Percentiles rank a stretch among this genome's conserved stretches.
phyloP scores from a whole-genome alignment of 495 filamentous ascomycete species.

The Xylaria scruposa region DNA sequence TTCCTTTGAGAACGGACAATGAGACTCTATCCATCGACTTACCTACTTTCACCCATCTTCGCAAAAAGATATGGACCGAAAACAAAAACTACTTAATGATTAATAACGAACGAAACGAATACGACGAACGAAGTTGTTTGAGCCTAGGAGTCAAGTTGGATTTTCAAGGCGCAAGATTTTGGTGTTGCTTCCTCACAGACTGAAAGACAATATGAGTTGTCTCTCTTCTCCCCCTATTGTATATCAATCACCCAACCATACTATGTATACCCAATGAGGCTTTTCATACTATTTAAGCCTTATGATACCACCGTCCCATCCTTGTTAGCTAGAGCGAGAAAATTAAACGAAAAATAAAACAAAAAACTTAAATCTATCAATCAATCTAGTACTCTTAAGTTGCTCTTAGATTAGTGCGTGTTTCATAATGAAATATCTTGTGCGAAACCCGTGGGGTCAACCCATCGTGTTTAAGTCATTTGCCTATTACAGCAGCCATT shows the following conservation, averaged over 20 bases:
- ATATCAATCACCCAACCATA: neutral
- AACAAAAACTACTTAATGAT: conserved; percentile 14
- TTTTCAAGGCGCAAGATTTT: neutral
- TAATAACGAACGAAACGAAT: conserved; percentile 19
- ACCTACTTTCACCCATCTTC: neutral
- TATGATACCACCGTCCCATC: neutral
- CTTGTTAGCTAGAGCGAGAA: neutral
- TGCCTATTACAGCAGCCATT: no score
- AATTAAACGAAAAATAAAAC: neutral
- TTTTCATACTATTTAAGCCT: neutral
- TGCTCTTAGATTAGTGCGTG: neutral
- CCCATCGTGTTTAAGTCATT: no score
- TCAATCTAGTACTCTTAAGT: neutral
- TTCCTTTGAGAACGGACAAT: neutral
- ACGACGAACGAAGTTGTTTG: neutral
- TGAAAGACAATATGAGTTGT: neutral
- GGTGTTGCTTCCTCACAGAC: neutral
- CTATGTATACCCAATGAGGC: neutral
- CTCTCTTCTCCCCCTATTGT: conserved; percentile 3
- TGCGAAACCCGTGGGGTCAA: no score
- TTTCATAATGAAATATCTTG: neutral
- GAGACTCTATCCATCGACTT: neutral
- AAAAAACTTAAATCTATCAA: neutral
- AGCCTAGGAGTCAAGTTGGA: conserved; percentile 7
- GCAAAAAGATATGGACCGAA: neutral